phyloP scores from a whole-genome alignment of 1,284 basidiomycete species.

The Leccinum glutinopallens region DNA sequence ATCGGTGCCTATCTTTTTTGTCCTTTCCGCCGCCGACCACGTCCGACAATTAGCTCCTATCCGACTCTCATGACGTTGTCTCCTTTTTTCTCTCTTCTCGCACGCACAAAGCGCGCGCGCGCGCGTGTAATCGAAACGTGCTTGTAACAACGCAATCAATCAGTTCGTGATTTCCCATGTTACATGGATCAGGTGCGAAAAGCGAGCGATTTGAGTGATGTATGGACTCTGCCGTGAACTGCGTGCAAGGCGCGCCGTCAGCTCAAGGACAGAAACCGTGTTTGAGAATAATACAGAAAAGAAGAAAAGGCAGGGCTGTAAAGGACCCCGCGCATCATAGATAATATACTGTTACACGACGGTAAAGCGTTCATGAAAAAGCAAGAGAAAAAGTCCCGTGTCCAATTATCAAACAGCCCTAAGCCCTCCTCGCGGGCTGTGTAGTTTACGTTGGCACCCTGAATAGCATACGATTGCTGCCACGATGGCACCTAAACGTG shows the following conservation, averaged over 20 bases:
- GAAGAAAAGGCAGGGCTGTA: slow-evolving; percentile 15
- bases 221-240: slow-evolving; percentile 26
- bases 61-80: slow-evolving; percentile 10
- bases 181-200: slow-evolving; percentile 23
- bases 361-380: slow-evolving; percentile 15
- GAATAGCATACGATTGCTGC: slow-evolving; percentile 25
- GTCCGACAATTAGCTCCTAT: slow-evolving; percentile 29
- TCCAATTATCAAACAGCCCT: slow-evolving; percentile 29
- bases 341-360: slow-evolving; percentile 19
- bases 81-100: neutral
- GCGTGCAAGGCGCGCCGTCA: slow-evolving; percentile 19
- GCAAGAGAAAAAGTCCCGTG: slow-evolving; percentile 8
- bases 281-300: slow-evolving; percentile 9
- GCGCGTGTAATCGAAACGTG: slow-evolving; percentile 27
- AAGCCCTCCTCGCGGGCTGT: slow-evolving; percentile 25
- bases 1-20: slow-evolving; percentile 26
- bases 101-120: slow-evolving; percentile 4
- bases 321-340: slow-evolving; percentile 11
- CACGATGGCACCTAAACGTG: slow-evolving; percentile 31
- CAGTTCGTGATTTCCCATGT: slow-evolving; percentile 28
- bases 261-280: slow-evolving; percentile 15
- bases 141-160: slow-evolving; percentile 20
- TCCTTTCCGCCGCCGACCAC: slow-evolving; percentile 16
- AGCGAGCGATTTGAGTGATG: slow-evolving; percentile 8
- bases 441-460: slow-evolving; percentile 35